Conservation (phyloP, 2,329 filamentous ascomycete species). For the Biscogniauxia mediterranea region DNA sequence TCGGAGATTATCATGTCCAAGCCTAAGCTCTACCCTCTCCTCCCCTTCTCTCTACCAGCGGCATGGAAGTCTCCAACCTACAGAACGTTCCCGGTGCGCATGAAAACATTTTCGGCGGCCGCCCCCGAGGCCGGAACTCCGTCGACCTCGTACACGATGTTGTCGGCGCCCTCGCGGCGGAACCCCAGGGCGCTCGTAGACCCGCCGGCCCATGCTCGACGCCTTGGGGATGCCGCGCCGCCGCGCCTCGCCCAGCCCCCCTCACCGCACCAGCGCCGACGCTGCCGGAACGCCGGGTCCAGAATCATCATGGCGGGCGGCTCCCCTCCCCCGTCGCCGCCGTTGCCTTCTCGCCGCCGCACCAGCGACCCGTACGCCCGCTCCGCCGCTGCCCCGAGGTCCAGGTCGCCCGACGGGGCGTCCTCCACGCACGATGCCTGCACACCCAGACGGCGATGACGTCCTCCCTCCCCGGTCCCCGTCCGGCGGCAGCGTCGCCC, state of each 20-base stretch:
- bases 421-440: conserved; percentile 48
- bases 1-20: not conserved
- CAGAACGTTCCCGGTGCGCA: conserved; percentile 37
- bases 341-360: conserved; percentile 39
- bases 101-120: conserved; percentile 50
- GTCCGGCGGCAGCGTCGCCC: conserved; percentile 45
- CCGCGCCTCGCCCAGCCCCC: conserved; percentile 45
- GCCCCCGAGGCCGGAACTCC: conserved; percentile 37
- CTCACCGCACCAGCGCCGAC: conserved; percentile 45
- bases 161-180: conserved; percentile 38
- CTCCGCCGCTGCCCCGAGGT: conserved; percentile 38
- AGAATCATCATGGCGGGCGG: conserved; percentile 49
- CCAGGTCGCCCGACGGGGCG: conserved; percentile 43
- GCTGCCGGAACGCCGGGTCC: conserved; percentile 51
- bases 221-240: conserved; percentile 43
- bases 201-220: conserved; percentile 45
- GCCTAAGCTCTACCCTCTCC: no score
- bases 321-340: conserved; percentile 10
- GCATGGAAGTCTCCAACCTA: not conserved
- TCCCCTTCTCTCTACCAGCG: no score
- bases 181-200: conserved; percentile 48
- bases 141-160: conserved; percentile 44
- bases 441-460: conserved; percentile 52
- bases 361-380: conserved; percentile 44
- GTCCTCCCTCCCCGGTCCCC: conserved; percentile 17